Evolutionary conservation across 192 early-diverging fungal species (phyloP), one percentile per base, ranked within the genome.

Genomic region (Entrophospora sp.): DNA sequence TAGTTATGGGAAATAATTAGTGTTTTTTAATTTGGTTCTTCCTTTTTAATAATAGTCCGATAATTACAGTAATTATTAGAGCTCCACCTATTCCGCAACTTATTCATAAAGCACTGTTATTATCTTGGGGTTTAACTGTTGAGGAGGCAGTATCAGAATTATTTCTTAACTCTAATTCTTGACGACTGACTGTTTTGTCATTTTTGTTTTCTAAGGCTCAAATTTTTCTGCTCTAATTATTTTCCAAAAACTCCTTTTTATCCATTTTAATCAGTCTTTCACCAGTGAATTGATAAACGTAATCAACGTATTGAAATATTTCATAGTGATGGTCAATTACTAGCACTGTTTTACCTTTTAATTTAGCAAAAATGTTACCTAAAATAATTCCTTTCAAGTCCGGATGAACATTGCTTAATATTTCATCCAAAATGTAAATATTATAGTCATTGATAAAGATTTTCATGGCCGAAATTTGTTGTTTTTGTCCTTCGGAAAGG

Each of bases 261-360:
- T 52, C 5, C 49, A 52, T 52, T 1, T 5, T 1, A 5, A 52
- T 52, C 25, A 52, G 25, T 52, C 25, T 52, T 52, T 52, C 49
- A 52, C 49, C 49, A n/a, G 49, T 52, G 6, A 52, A 52, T 52
- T 52, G 49, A 52, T 52, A 52, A 52, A 52, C 25, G 6, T 52
- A 52, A 52, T 52, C 49, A 52, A 52, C 49, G 22, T 52, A 52
- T 52, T 52, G 1, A 52, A 52, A 52, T 52, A 52, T 52, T 52
- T 52, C 49, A 3, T 52, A 52, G 49, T 52, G 49, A 52, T 52
- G 49, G 49, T 52, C 49, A 27, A 52, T 52, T 52, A 52, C 49
- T 27, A 52, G 25, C 20, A 52, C 49, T 52, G 49, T 52, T 52
- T 52, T 52, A 3, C 49, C 49, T 52, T 52, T 52, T 52, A 52